phyloP scores from a whole-genome alignment of 2,329 filamentous ascomycete genomes.

The Aspergillus brasiliensis region DNA sequence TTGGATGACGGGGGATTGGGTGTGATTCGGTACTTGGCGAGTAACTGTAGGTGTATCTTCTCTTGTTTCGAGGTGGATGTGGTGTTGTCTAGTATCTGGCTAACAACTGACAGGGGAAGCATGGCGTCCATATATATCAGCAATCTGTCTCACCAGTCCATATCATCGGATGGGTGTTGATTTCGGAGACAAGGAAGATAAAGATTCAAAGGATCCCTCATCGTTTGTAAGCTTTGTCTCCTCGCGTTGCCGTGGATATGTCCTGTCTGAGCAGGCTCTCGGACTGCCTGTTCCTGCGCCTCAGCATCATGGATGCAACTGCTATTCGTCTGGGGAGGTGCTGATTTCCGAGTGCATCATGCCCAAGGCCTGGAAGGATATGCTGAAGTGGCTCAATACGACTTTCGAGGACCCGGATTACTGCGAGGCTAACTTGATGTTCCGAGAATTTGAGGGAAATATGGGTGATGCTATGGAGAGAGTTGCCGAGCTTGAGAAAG shows the following conservation, averaged over 20 bases:
- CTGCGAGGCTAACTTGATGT: constrained; percentile 39
- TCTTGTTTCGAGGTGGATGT: not conserved
- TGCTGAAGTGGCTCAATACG: constrained; percentile 64
- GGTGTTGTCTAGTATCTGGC: not conserved
- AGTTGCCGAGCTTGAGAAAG: not conserved
- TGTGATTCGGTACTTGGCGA: constrained; percentile 61
- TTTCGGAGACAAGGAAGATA: constrained; percentile 17
- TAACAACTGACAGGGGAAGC: constrained; percentile 35
- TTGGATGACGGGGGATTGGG: constrained; percentile 67
- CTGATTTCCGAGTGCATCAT: constrained; percentile 65
- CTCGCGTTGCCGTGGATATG: constrained; percentile 64
- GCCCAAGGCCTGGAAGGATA: constrained; percentile 53
- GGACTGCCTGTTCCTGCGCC: constrained; percentile 58
- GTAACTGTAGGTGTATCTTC: constrained; percentile 50
- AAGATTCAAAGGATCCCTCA: not conserved
- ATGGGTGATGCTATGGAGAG: not conserved
- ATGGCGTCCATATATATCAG: constrained; percentile 44
- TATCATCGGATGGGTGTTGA: constrained; percentile 36
- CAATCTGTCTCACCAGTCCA: constrained; percentile 44
- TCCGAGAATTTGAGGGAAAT: constrained; percentile 20
- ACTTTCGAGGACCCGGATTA: constrained; percentile 52
- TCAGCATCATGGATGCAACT: constrained; percentile 63
- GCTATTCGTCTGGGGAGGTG: constrained; percentile 68
- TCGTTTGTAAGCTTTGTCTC: constrained; percentile 38
- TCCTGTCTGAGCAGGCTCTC: constrained; percentile 54